These are phyloP conservation scores for Truncatella angustata DNA, from an alignment of 2,329 filamentous ascomycete species.

Conservation along the genomic window DNA sequence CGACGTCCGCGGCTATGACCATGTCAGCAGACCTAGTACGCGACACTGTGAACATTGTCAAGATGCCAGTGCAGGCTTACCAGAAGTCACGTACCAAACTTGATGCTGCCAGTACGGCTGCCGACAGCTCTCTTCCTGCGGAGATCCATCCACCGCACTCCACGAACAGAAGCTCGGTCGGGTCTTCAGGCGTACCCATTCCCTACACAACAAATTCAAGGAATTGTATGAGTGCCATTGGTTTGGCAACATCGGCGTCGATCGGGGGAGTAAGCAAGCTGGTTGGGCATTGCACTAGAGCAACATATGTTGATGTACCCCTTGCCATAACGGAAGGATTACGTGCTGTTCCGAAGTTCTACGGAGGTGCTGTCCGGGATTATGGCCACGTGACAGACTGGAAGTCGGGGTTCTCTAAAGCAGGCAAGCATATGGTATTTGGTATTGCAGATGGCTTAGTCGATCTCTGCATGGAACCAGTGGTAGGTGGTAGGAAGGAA, in stretches of 20 bases:
- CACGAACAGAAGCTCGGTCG: too few species aligned
- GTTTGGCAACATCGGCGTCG: too few species aligned
- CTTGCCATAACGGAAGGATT: background rate
- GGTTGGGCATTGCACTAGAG: background rate
- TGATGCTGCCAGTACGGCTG: too few species aligned
- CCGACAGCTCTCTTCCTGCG: too few species aligned
- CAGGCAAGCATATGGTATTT: background rate
- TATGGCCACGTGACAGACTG: background rate
- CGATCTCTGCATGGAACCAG: background rate
- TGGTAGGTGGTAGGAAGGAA: background rate
- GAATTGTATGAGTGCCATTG: too few species aligned
- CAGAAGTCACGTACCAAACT: background rate
- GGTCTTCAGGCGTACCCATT: background rate
- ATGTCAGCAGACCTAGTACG: background rate
- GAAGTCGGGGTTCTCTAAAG: background rate
- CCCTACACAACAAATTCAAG: too few species aligned
- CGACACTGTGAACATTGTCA: background rate
- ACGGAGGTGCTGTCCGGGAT: background rate
- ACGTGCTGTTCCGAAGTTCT: background rate
- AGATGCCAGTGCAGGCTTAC: background rate
- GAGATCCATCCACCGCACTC: too few species aligned
- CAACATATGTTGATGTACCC: background rate
- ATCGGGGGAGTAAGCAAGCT: background rate
- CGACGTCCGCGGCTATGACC: background rate
- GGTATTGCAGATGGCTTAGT: background rate